Percentiles rank a stretch among this genome's conserved stretches.
Conservation (phyloP, 306 rosid genomes). For the Heteromeles arbutifolia region DNA sequence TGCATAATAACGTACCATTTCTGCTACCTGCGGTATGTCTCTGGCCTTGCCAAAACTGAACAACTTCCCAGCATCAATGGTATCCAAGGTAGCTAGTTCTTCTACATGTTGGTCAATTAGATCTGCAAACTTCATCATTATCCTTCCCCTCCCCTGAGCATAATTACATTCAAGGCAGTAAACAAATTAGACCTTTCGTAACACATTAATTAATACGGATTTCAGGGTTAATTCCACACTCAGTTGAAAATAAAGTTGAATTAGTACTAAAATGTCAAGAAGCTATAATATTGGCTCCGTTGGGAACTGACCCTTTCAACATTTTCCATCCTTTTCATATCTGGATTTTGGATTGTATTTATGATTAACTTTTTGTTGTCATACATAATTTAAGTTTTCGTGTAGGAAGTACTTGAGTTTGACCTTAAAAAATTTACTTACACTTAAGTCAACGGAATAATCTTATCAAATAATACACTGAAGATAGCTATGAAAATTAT, state of each 20-base stretch:
- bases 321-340: too few species aligned
- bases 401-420: too few species aligned
- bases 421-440: too few species aligned
- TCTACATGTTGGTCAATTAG: conserved; percentile 52
- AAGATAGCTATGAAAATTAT: too few species aligned
- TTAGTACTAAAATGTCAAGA: too few species aligned
- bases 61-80: conserved; percentile 63
- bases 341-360: too few species aligned
- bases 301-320: too few species aligned
- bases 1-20: conserved; percentile 56
- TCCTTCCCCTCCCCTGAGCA: conserved; percentile 56
- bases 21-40: conserved; percentile 52
- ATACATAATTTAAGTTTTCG: too few species aligned
- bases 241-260: too few species aligned
- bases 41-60: conserved; percentile 24
- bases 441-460: too few species aligned
- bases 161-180: neutral
- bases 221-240: neutral
- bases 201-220: neutral
- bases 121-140: conserved; percentile 61
- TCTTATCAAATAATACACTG: neutral
- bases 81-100: conserved; percentile 65
- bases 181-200: neutral
- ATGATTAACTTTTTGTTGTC: too few species aligned
- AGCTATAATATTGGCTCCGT: too few species aligned